phyloP scores from a whole-genome alignment of 331 rosid genomes.

The Spiraea crenata region DNA sequence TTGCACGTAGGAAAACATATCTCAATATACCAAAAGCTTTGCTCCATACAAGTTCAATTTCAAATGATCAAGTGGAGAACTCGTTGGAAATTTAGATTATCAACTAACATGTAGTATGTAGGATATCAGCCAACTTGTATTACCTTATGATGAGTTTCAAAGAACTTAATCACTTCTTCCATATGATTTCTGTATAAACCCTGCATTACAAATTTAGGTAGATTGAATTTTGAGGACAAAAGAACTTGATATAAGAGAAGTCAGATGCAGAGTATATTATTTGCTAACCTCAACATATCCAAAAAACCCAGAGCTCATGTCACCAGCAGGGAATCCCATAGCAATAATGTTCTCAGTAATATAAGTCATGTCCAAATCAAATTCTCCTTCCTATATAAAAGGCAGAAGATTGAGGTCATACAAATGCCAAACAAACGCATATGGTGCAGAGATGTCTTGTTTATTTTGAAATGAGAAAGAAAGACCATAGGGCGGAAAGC shows the following conservation, averaged over 20 bases:
- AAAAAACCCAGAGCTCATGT: slow-evolving; percentile 96
- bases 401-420: slow-evolving; percentile 6
- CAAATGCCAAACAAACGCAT: neutral
- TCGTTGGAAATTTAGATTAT: neutral
- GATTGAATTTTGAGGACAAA: slow-evolving; percentile 15
- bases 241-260: slow-evolving; percentile 16
- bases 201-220: slow-evolving; percentile 45
- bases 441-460: neutral
- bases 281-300: slow-evolving; percentile 90
- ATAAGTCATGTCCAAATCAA: slow-evolving; percentile 96
- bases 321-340: slow-evolving; percentile 99
- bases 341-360: slow-evolving; percentile 96
- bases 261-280: slow-evolving; percentile 13
- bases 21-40: neutral
- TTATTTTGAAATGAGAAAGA: neutral
- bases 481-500: neutral
- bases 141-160: slow-evolving; percentile 97
- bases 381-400: slow-evolving; percentile 82
- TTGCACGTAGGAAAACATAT: neutral
- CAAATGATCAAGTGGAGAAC: neutral
- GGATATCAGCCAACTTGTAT: neutral
- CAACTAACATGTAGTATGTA: neutral
- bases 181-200: slow-evolving; percentile 95
- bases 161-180: slow-evolving; percentile 98
- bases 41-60: neutral